Percentiles rank a stretch among this genome's conserved stretches.
Conservation (phyloP, 495 filamentous ascomycete genomes). For the Aspergillus heteromorphus region DNA sequence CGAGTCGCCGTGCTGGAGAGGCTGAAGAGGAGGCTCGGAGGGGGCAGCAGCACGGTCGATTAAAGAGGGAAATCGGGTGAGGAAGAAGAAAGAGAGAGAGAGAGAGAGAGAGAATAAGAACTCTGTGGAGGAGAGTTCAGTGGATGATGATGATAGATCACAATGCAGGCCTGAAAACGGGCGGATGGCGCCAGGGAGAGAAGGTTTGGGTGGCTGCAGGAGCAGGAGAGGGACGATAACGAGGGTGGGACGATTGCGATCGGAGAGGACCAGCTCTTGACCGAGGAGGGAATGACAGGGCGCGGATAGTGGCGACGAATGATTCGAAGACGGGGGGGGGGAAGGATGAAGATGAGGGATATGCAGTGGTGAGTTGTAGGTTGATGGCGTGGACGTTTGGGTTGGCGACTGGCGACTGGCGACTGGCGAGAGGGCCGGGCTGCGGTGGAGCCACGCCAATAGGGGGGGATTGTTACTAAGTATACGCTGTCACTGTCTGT, state of each 20-base stretch:
- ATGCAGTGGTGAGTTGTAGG: conserved; percentile 11
- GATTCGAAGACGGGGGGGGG: conserved; percentile 7
- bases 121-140: background rate
- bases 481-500: background rate
- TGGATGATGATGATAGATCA: conserved; percentile 10
- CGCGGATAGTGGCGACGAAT: conserved; percentile 2
- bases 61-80: background rate
- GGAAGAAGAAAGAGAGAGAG: conserved; percentile 2
- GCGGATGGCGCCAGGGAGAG: background rate
- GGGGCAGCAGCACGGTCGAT: background rate
- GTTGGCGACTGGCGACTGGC: no score
- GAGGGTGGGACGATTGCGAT: conserved; percentile 12
- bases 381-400: background rate
- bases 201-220: conserved; percentile 10
- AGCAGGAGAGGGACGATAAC: conserved; percentile 4
- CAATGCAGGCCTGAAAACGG: conserved; percentile 7
- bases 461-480: background rate
- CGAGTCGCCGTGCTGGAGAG: background rate
- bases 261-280: conserved; percentile 5
- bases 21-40: background rate
- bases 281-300: background rate
- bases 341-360: no score
- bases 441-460: background rate
- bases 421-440: no score
- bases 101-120: conserved; percentile 1